These are phyloP conservation scores for Fusarium sarcochroum DNA, from an alignment of 2,329 filamentous ascomycete species.

Conservation along the genomic window DNA sequence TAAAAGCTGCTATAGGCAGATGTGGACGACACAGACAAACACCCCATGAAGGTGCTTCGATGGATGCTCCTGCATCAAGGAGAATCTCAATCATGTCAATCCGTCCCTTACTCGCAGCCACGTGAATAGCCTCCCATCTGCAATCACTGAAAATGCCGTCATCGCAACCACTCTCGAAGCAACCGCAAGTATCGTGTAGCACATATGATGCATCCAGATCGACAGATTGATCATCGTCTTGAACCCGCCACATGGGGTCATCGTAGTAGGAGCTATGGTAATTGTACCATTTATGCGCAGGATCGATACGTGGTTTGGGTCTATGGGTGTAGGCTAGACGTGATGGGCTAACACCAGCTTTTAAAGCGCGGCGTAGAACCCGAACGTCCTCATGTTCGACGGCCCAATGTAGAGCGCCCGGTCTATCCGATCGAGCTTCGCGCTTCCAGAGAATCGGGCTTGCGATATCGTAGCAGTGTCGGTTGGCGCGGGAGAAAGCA, in stretches of 20 bases:
- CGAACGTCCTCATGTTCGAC: slow-evolving; percentile 43
- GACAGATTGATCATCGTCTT: slow-evolving; percentile 46
- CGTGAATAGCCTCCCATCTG: slow-evolving; percentile 47
- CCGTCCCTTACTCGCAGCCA: slow-evolving; percentile 48
- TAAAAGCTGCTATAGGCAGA: slow-evolving; percentile 47
- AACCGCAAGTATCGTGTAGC: slow-evolving; percentile 45
- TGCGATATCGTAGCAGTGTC: slow-evolving; percentile 45
- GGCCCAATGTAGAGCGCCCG: slow-evolving; percentile 48
- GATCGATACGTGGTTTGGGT: slow-evolving; percentile 45
- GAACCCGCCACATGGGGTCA: slow-evolving; percentile 45
- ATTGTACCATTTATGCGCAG: slow-evolving; percentile 48
- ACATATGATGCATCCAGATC: slow-evolving; percentile 46
- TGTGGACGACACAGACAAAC: slow-evolving; percentile 48
- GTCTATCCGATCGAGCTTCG: slow-evolving; percentile 46
- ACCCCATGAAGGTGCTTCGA: slow-evolving; percentile 48
- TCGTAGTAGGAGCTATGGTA: slow-evolving; percentile 48
- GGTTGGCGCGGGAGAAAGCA: slow-evolving; percentile 44
- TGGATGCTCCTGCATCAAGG: slow-evolving; percentile 42
- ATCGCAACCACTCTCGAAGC: slow-evolving; percentile 47
- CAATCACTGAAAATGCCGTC: slow-evolving; percentile 50
- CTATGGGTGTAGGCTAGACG: slow-evolving; percentile 47
- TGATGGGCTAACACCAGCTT: slow-evolving; percentile 43
- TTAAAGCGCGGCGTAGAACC: slow-evolving; percentile 44
- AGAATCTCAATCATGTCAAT: slow-evolving; percentile 48
- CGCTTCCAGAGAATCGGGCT: slow-evolving; percentile 49